Conservation (phyloP, 371 early-diverging fungal species). For the Apophysomyces elegans region DNA sequence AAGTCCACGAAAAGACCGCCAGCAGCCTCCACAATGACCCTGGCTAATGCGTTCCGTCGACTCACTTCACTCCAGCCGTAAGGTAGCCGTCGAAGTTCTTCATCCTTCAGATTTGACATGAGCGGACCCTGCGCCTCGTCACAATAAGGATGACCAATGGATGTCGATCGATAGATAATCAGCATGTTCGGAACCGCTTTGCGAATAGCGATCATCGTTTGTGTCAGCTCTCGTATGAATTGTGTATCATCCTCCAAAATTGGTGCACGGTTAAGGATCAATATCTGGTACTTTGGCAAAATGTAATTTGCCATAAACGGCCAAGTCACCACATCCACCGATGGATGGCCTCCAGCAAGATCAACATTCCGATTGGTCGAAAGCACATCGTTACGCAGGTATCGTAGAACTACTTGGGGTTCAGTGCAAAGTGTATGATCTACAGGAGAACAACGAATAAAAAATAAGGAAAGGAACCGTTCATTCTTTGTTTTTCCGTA, state of each 20-base stretch:
- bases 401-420: constrained; percentile 41
- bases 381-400: constrained; percentile 60
- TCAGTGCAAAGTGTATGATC: constrained; percentile 50
- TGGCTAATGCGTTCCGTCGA: constrained; percentile 60
- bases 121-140: constrained; percentile 48
- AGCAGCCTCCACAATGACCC: constrained; percentile 56
- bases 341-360: constrained; percentile 40
- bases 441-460: constrained; percentile 10
- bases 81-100: constrained; percentile 44
- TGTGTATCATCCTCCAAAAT: constrained; percentile 47
- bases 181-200: constrained; percentile 40
- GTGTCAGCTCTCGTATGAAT: constrained; percentile 49
- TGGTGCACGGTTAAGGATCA: constrained; percentile 59
- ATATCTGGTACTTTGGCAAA: constrained; percentile 41
- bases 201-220: constrained; percentile 53
- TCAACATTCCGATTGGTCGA: constrained; percentile 43
- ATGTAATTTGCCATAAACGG: constrained; percentile 50
- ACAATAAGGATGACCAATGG: constrained; percentile 52
- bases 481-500: constrained; percentile 17
- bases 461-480: background rate
- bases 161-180: constrained; percentile 58
- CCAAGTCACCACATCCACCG: constrained; percentile 48
- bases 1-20: constrained; percentile 64
- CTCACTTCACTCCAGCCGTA: constrained; percentile 60
- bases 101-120: constrained; percentile 23